Conservation (phyloP, 768 basidiomycete species). For the Scleroderma bovista region DNA sequence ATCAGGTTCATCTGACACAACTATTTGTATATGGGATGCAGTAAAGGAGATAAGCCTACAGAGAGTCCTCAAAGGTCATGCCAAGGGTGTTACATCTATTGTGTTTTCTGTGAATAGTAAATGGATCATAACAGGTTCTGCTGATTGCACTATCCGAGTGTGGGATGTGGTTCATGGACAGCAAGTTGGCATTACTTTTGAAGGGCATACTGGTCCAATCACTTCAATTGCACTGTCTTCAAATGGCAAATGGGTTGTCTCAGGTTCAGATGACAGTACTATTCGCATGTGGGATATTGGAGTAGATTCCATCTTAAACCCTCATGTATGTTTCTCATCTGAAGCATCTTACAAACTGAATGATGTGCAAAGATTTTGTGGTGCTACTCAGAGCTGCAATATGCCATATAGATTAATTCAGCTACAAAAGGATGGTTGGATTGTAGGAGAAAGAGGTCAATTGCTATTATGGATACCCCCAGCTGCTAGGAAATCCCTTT, state of each 20-base stretch:
- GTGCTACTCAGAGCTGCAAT: neutral
- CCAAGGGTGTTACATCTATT: neutral
- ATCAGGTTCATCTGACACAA: conserved; percentile 7
- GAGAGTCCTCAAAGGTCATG: neutral
- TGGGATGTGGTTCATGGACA: conserved; percentile 23
- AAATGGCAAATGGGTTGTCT: neutral
- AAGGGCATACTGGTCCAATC: conserved; percentile 11
- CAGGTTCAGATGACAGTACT: neutral
- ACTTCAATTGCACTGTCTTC: neutral
- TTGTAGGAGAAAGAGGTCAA: neutral
- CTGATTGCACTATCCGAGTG: conserved; percentile 6
- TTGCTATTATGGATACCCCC: neutral
- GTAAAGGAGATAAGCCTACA: neutral
- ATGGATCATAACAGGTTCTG: conserved; percentile 4
- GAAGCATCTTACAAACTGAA: neutral
- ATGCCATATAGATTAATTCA: neutral
- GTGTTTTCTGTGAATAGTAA: neutral
- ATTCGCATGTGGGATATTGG: neutral
- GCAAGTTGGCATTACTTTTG: neutral
- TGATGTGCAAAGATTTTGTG: neutral
- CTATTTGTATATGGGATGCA: conserved; percentile 8
- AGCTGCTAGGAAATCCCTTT: neutral
- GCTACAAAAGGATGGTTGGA: neutral
- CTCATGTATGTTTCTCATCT: neutral
- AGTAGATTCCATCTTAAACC: neutral